These are phyloP conservation scores for Beta corolliflora DNA, from an alignment of 179 eudicot genomes.

Conservation along the genomic window DNA sequence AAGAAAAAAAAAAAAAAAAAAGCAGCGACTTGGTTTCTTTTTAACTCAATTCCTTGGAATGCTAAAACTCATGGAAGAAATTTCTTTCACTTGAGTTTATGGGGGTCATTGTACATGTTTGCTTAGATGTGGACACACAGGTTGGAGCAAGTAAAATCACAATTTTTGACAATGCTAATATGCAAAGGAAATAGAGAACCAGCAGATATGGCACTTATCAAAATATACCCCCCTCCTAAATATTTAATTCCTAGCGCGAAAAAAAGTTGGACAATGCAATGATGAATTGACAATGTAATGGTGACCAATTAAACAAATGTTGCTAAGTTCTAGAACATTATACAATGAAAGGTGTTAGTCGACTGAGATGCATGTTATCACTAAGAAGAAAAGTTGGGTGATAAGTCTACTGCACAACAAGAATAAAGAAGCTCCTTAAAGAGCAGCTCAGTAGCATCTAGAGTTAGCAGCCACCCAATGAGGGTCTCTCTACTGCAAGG, in stretches of 20 bases:
- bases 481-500: neutral
- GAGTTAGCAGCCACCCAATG: neutral
- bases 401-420: neutral
- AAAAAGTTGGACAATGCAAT: neutral
- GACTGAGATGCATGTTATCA: neutral
- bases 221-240: neutral
- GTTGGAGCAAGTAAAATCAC: neutral
- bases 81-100: neutral
- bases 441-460: neutral
- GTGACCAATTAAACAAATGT: neutral
- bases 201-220: neutral
- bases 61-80: neutral
- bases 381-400: neutral
- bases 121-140: neutral
- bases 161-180: neutral
- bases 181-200: neutral
- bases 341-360: neutral
- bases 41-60: neutral
- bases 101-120: neutral
- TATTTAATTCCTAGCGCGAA: neutral
- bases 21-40: neutral
- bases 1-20: neutral
- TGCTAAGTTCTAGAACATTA: neutral
- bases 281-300: neutral
- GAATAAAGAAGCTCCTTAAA: neutral